phyloP scores from a whole-genome alignment of 805 yeast genomes.

The Kuraishia floccosa region DNA sequence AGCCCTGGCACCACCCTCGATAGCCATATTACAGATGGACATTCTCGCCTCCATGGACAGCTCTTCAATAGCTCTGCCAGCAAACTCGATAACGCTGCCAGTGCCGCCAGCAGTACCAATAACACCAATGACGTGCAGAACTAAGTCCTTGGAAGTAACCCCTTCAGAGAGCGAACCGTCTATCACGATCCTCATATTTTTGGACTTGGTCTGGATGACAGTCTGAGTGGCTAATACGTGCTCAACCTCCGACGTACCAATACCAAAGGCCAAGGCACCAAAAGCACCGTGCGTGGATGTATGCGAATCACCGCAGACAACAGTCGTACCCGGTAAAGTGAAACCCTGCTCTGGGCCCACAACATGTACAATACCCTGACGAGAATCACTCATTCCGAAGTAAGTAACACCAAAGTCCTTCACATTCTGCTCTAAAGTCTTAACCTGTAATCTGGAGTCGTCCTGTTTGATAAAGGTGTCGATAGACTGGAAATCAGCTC shows the following conservation, averaged over 20 bases:
- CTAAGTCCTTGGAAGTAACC: slow-evolving; percentile 91
- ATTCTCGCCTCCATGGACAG: slow-evolving; percentile 96
- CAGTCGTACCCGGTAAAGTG: slow-evolving; percentile 96
- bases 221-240: slow-evolving; percentile 98
- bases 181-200: slow-evolving; percentile 86
- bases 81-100: slow-evolving; percentile 92
- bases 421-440: slow-evolving; percentile 88
- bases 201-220: slow-evolving; percentile 85
- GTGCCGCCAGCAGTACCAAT: slow-evolving; percentile 99
- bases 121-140: slow-evolving; percentile 88
- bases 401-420: slow-evolving; percentile 81
- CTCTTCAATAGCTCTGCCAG: slow-evolving; percentile 86
- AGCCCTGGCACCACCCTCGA: slow-evolving; percentile 98
- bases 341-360: slow-evolving; percentile 99
- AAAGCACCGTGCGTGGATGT: slow-evolving; percentile 99
- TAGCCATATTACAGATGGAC: slow-evolving; percentile 99
- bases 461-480: slow-evolving; percentile 78
- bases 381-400: slow-evolving; percentile 87
- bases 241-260: slow-evolving; percentile 98
- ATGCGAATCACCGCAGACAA: slow-evolving; percentile 98
- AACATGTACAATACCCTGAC: slow-evolving; percentile 98
- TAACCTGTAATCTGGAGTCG: slow-evolving; percentile 87
- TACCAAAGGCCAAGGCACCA: slow-evolving; percentile 96
- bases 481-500: slow-evolving; percentile 62
- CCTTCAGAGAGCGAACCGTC: slow-evolving; percentile 81